Base-by-base conservation (phyloP, 2,329 filamentous ascomycete species). In the Beauveria scarabaeidicola region DNA sequence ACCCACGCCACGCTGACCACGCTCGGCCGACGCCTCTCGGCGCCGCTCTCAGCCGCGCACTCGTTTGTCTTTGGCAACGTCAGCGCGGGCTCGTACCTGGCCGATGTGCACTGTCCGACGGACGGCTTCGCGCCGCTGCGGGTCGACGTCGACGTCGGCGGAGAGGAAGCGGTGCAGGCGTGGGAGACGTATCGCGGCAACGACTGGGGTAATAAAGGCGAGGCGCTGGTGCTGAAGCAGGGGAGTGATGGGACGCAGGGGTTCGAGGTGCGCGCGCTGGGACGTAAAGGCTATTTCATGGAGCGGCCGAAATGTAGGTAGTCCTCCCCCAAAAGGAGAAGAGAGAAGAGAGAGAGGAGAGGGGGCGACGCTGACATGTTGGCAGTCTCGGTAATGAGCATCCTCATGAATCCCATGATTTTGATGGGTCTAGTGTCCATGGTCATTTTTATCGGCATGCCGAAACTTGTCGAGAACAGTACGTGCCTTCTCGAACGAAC, bases 371-470 rank as follows among this genome's bases (percentile, higher is more conserved):
- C 13, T 29, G 13, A 25, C 29, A 13, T 13, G 29, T 32, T 47
- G 5, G 50, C 64, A 91, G 88, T 93, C 75, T 90, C 87, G 19
- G 80, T 92, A n/a, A 69, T 97, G 60, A 84, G 83, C 61, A 86
- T 97, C 59, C 79, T 97, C 67, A 94, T 94, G 78, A 96, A 90
- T 70, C 94, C 94, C 3, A 97, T 97, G 91, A 97, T 97, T 64
- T 81, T 99, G 62, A 88, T 99, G 78, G 91, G 88, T 5, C 75
- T 96, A 38, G 85, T 94, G 43, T 91, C 87, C 63, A 84, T 97
- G 78, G 86, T 77, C 5, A 78, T 97, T 65, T 91, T 96, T 63
- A 81, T 97, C 67, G 92, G 92, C 65, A 90, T 97, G 89, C 94
- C 94, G 15, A 94, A 97, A 74, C 74, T 99, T 59, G 86, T 97